Conservation (phyloP, 2,329 filamentous ascomycete species). For the Spiromastix sp. region DNA sequence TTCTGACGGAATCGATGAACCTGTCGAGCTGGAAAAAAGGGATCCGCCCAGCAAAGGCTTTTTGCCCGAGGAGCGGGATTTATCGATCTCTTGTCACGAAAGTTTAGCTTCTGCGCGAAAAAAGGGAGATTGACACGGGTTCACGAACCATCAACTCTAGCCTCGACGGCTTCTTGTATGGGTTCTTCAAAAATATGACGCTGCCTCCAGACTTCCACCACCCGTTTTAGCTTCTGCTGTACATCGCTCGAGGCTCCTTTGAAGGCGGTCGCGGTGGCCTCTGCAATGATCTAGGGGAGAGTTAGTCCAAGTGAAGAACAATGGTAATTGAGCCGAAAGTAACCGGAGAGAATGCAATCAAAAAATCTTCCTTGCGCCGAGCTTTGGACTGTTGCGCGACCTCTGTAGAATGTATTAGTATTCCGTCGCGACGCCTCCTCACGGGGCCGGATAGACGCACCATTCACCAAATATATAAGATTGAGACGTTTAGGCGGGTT, state of each 20-base stretch:
- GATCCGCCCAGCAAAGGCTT: slow-evolving; percentile 55
- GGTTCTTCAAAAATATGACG: slow-evolving; percentile 71
- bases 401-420: slow-evolving; percentile 44
- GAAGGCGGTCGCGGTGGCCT: slow-evolving; percentile 83
- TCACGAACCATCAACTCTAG: slow-evolving; percentile 61
- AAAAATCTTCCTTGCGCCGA: slow-evolving; percentile 82
- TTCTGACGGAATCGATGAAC: slow-evolving; percentile 62
- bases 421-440: not conserved
- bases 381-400: slow-evolving; percentile 94
- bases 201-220: slow-evolving; percentile 90
- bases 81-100: slow-evolving; percentile 43
- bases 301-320: slow-evolving; percentile 11
- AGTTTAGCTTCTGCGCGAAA: slow-evolving; percentile 7
- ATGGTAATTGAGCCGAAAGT: slow-evolving; percentile 17
- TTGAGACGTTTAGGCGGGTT: slow-evolving; percentile 77
- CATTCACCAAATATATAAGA: slow-evolving; percentile 89
- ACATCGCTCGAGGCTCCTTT: slow-evolving; percentile 78
- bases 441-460: slow-evolving; percentile 39
- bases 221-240: slow-evolving; percentile 75
- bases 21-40: slow-evolving; percentile 53
- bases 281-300: slow-evolving; percentile 57
- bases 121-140: not conserved
- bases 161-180: slow-evolving; percentile 72
- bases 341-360: slow-evolving; percentile 76
- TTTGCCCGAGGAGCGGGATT: slow-evolving; percentile 40